Base-by-base conservation (phyloP, 257 asterid species). In the Primulina huaijiensis region DNA sequence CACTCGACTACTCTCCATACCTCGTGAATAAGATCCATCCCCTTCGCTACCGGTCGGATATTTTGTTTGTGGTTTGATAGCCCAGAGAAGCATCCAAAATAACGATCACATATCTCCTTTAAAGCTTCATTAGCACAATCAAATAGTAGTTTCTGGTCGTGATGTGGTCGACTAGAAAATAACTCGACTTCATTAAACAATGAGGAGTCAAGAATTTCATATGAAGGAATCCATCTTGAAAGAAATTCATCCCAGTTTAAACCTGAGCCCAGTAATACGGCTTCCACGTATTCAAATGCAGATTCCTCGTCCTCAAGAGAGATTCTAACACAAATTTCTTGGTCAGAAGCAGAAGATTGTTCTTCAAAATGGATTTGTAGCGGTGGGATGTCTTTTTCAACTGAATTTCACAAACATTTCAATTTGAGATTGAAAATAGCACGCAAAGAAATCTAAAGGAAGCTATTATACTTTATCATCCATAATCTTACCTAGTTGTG, bases 251-350 rank as follows among this genome's bases (percentile, higher is more conserved):
- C 94, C 99, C 98, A 91, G 83, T 83, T 85, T 77, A 94, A 76
- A 43, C 92, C 99, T 7, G 99, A 94, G 59, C 98, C 98, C 20
- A 94, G 85, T 65, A 94, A 74, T 60, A 94, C 97, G 1, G 99
- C 99, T 83, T 94, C 99, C 37, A 94, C 96, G 19, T 94, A 94
- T 71, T 94, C 99, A 63, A 94, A 94, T 9, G 95, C 89, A 62
- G 99, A 88, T 88, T 91, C 99, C 74, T 87, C 97, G 57, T 86
- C 92, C 77, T 92, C 95, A 0, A 83, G 74, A n/a, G 89, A 80
- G 14, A 87, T 87, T 68, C 83, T 82, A 7, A 78, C 76, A 68
- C 92, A 86, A 16, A 78, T 74, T 67, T 74, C 87, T 71, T 78
- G 89, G 65, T 86, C 95, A 60, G 63, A 31, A 9, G 79, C 53